These are phyloP conservation scores for Gastrodia elata DNA, from an alignment of 106 monocot species.

Conservation along the genomic window DNA sequence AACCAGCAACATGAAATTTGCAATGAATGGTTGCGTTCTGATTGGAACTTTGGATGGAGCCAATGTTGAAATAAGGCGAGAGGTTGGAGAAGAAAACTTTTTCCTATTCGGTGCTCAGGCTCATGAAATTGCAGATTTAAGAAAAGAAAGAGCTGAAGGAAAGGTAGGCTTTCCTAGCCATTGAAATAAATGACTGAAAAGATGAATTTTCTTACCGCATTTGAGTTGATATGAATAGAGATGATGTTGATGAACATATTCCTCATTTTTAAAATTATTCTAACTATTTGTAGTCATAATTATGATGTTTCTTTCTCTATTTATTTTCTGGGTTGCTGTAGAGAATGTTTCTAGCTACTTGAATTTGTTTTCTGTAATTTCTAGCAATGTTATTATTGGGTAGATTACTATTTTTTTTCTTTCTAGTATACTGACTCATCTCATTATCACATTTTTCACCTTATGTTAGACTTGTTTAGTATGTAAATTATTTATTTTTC, in stretches of 20 bases:
- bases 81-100: conserved; percentile 92
- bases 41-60: conserved; percentile 99
- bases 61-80: conserved; percentile 95
- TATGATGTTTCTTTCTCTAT: neutral
- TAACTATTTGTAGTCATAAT: neutral
- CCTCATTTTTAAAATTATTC: neutral
- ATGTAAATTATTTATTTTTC: neutral
- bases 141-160: conserved; percentile 89
- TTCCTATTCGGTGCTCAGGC: conserved; percentile 96
- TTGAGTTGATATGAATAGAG: neutral
- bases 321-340: neutral
- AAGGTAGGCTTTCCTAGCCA: conserved; percentile 38
- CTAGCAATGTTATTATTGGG: neutral
- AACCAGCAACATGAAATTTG: conserved; percentile 99
- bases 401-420: neutral
- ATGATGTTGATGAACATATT: neutral
- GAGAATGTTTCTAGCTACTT: neutral
- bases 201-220: neutral
- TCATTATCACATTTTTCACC: neutral
- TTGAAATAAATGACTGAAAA: neutral
- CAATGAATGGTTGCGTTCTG: conserved; percentile 96
- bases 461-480: neutral
- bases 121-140: conserved; percentile 73
- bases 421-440: neutral
- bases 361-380: neutral